phyloP scores from a whole-genome alignment of 2,329 filamentous ascomycete genomes.

The Venturia aucupariae region DNA sequence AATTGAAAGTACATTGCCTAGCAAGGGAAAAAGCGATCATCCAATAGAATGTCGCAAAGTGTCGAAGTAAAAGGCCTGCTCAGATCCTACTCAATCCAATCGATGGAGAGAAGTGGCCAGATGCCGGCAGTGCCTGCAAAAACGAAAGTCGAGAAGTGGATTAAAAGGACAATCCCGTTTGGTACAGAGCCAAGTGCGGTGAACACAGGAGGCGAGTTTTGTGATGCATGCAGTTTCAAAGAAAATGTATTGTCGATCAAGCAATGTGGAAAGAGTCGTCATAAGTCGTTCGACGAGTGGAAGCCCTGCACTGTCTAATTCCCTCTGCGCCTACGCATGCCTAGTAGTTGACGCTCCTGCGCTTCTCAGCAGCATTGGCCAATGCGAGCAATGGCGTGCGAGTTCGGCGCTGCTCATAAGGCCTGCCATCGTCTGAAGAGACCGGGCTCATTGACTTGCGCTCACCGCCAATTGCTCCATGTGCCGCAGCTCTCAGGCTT shows the following conservation, averaged over 20 bases:
- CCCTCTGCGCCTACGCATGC: not conserved
- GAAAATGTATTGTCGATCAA: not conserved
- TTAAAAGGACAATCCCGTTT: not conserved
- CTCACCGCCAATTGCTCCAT: slow-evolving; percentile 80
- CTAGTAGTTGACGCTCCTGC: slow-evolving; percentile 49
- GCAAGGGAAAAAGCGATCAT: not conserved
- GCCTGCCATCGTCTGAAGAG: slow-evolving; percentile 46
- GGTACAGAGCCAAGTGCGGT: not conserved
- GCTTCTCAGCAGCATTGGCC: slow-evolving; percentile 80
- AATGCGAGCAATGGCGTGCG: slow-evolving; percentile 72
- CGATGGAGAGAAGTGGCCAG: not conserved
- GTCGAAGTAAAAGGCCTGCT: not conserved
- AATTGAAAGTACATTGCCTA: not conserved
- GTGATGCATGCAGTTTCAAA: not conserved
- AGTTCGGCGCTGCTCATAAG: slow-evolving; percentile 57
- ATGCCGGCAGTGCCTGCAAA: not conserved
- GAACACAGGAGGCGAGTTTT: not conserved
- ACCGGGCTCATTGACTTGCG: slow-evolving; percentile 52
- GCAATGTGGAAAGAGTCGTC: not conserved
- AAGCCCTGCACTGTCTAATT: not conserved
- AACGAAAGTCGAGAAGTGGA: not conserved
- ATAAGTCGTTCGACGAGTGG: not conserved
- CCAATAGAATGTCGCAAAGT: not conserved
- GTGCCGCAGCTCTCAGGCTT: slow-evolving; percentile 68
- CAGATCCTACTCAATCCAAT: not conserved